Evolutionary conservation across 192 early-diverging fungal species (phyloP).

Genomic region (Funneliformis mosseae): DNA sequence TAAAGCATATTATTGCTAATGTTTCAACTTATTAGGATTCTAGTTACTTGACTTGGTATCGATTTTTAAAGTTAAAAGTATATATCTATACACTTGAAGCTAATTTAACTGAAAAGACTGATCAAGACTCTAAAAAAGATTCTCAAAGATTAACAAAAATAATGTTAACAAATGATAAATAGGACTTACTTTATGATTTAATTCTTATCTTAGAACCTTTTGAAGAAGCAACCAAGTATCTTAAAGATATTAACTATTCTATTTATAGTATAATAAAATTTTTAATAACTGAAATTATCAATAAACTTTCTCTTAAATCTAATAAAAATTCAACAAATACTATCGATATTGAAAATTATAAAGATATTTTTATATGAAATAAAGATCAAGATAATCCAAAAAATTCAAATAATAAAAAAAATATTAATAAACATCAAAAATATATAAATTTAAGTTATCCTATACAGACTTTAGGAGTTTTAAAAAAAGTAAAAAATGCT

Average conservation of each 20-base stretch:
- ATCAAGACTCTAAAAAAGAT: too few species aligned
- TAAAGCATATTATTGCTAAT: too few species aligned
- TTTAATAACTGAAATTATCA: neutral
- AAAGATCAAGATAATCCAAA: neutral
- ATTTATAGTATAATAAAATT: neutral
- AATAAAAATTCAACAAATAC: neutral
- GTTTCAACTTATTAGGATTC: too few species aligned
- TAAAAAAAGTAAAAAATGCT: neutral
- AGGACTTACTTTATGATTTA: neutral
- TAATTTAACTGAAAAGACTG: too few species aligned
- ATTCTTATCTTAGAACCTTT: neutral
- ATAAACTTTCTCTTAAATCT: neutral
- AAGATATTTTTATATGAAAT: neutral
- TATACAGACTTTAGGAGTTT: neutral
- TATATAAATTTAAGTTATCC: neutral
- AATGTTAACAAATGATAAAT: too few species aligned
- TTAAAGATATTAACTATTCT: neutral
- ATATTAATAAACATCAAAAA: neutral
- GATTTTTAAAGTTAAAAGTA: too few species aligned
- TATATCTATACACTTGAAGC: too few species aligned
- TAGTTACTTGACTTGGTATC: too few species aligned
- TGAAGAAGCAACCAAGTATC: neutral
- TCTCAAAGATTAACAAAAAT: too few species aligned
- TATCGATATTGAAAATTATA: neutral
- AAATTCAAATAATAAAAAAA: too few species aligned